phyloP scores from a whole-genome alignment of 169 alveolate species.

The Prorocentrum cordatum region DNA sequence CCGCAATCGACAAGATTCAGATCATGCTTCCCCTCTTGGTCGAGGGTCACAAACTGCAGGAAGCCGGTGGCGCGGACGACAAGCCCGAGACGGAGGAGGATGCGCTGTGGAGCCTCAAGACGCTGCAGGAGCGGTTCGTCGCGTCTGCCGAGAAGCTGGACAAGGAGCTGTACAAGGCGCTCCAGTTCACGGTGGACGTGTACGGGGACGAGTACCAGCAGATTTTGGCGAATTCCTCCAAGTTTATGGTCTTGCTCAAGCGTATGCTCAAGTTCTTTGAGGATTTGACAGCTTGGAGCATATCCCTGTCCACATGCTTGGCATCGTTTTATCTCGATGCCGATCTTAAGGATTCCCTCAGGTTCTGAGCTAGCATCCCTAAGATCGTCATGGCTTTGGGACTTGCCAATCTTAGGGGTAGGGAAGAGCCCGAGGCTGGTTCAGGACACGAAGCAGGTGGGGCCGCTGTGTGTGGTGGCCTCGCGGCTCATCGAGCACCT shows the following conservation, averaged over 20 bases:
- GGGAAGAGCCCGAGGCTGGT: too few species aligned
- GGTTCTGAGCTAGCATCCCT: too few species aligned
- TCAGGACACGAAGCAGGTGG: not conserved
- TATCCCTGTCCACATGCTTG: too few species aligned
- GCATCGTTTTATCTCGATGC: too few species aligned
- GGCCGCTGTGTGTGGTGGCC: constrained; percentile 23
- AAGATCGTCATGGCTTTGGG: too few species aligned
- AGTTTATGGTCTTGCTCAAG: constrained; percentile 39
- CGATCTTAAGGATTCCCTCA: too few species aligned
- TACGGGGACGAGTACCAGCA: constrained; percentile 51
- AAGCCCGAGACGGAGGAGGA: not conserved
- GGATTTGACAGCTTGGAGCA: too few species aligned
- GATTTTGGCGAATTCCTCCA: constrained; percentile 63
- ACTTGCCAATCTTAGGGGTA: too few species aligned
- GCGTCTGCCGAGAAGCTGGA: constrained; percentile 74
- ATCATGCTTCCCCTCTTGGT: constrained; percentile 29
- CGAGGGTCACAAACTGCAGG: not conserved
- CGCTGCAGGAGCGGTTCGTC: constrained; percentile 42
- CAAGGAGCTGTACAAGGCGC: constrained; percentile 74
- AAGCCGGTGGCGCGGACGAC: not conserved
- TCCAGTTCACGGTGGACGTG: constrained; percentile 71
- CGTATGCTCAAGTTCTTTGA: constrained; percentile 16
- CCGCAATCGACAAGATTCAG: constrained; percentile 17
- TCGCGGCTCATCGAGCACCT: constrained; percentile 48
- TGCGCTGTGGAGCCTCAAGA: not conserved